phyloP scores from a whole-genome alignment of 805 yeast species.

The Kregervanrija delftensis region DNA sequence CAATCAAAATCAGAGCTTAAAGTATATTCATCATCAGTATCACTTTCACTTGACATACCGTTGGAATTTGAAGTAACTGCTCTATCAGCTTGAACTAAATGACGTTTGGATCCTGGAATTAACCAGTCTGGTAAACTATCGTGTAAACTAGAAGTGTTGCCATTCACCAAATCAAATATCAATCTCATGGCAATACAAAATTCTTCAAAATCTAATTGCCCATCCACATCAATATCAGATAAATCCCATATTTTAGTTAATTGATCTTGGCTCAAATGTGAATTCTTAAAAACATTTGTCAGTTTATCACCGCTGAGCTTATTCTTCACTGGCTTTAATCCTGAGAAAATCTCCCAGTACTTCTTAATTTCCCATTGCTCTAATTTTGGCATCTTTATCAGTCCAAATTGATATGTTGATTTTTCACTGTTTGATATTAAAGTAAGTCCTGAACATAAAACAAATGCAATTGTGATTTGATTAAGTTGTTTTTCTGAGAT shows the following conservation, averaged over 20 bases:
- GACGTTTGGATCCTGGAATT: conserved; percentile 83
- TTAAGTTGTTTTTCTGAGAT: no score
- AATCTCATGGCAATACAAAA: conserved; percentile 96
- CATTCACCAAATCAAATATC: conserved; percentile 85
- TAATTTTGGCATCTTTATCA: conserved; percentile 45
- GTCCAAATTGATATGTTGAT: background rate
- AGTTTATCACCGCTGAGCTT: conserved; percentile 81
- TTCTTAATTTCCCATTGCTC: conserved; percentile 96
- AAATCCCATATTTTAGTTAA: conserved; percentile 84
- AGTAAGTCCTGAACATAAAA: no score
- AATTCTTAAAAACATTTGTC: conserved; percentile 79
- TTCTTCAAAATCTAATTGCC: conserved; percentile 90
- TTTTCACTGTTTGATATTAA: no score
- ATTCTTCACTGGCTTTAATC: conserved; percentile 75
- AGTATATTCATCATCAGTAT: conserved; percentile 60
- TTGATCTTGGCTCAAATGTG: conserved; percentile 72
- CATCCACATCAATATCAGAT: conserved; percentile 90
- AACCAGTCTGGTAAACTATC: conserved; percentile 81
- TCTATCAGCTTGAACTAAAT: conserved; percentile 74
- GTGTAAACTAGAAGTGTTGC: conserved; percentile 53
- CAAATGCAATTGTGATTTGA: no score
- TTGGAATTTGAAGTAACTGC: conserved; percentile 38
- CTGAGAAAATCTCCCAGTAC: conserved; percentile 96
- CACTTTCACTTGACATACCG: conserved; percentile 27
- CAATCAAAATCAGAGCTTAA: conserved; percentile 77